Conservation (phyloP, 2,329 filamentous ascomycete genomes). For the Thermoascus crustaceus region DNA sequence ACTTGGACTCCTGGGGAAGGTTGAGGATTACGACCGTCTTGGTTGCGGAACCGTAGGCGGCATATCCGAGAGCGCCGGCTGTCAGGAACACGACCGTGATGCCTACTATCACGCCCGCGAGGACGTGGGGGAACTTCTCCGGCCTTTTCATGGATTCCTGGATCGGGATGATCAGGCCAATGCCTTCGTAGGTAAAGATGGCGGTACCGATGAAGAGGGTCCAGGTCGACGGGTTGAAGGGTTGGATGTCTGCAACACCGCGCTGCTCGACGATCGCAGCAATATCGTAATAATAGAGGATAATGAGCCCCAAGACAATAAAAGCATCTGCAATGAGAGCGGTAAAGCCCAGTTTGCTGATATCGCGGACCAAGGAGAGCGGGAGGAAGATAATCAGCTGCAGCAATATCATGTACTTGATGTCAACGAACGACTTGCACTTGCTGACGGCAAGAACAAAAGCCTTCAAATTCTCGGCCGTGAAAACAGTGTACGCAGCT, state of each 20-base stretch:
- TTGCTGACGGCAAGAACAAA: slow-evolving; percentile 87
- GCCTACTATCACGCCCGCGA: slow-evolving; percentile 86
- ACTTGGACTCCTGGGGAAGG: slow-evolving; percentile 86
- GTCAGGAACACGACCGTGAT: slow-evolving; percentile 85
- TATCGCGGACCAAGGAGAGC: slow-evolving; percentile 87
- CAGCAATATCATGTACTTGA: slow-evolving; percentile 84
- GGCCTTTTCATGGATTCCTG: slow-evolving; percentile 95
- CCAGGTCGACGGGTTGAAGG: slow-evolving; percentile 89
- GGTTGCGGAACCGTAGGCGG: slow-evolving; percentile 88
- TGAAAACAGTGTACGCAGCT: slow-evolving; percentile 93
- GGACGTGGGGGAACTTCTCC: slow-evolving; percentile 78
- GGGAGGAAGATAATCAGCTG: slow-evolving; percentile 94
- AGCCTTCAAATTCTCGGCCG: slow-evolving; percentile 87
- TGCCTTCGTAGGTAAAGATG: slow-evolving; percentile 97
- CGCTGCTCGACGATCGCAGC: slow-evolving; percentile 70
- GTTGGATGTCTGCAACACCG: slow-evolving; percentile 70
- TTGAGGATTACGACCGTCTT: slow-evolving; percentile 96
- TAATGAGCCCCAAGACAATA: slow-evolving; percentile 83
- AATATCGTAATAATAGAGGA: slow-evolving; percentile 93
- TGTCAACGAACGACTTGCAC: slow-evolving; percentile 75
- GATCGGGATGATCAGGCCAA: slow-evolving; percentile 94
- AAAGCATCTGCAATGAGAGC: slow-evolving; percentile 90
- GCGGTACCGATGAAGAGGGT: slow-evolving; percentile 97
- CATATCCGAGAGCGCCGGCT: slow-evolving; percentile 90
- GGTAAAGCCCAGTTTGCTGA: slow-evolving; percentile 93